Percentiles rank a stretch among this genome's conserved stretches.
phyloP scores from a whole-genome alignment of 2,329 filamentous ascomycete genomes.

The Stachybotrys elegans region DNA sequence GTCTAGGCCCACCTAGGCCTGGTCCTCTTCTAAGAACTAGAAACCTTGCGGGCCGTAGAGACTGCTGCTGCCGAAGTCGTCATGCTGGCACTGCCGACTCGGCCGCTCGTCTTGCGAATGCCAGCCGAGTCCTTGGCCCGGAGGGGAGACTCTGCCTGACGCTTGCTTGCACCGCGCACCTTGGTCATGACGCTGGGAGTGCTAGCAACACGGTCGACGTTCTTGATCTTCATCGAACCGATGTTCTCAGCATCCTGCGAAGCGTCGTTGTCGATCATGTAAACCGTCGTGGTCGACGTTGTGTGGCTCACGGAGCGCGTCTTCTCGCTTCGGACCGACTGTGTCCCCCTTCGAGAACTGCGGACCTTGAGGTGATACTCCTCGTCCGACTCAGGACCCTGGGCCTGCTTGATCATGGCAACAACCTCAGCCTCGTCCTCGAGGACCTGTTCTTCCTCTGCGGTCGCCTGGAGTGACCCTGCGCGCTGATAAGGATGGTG shows the following conservation, averaged over 20 bases:
- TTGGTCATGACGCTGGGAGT: constrained; percentile 57
- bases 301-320: constrained; percentile 71
- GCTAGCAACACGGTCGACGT: constrained; percentile 50
- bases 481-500: constrained; percentile 68
- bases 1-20: constrained; percentile 13
- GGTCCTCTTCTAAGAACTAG: constrained; percentile 31
- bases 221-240: constrained; percentile 54
- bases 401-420: constrained; percentile 56
- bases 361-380: constrained; percentile 74
- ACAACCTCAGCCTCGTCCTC: constrained; percentile 57
- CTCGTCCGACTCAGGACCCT: constrained; percentile 70
- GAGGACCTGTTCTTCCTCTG: constrained; percentile 47
- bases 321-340: constrained; percentile 56
- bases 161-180: constrained; percentile 55
- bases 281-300: constrained; percentile 66
- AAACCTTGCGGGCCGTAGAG: constrained; percentile 49
- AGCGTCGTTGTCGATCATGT: constrained; percentile 59
- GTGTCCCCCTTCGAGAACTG: constrained; percentile 59
- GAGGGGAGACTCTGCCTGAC: constrained; percentile 44
- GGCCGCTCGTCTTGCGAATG: constrained; percentile 62
- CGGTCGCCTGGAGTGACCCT: constrained; percentile 35
- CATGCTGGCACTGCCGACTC: constrained; percentile 53
- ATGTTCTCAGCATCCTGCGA: constrained; percentile 70
- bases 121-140: constrained; percentile 47
- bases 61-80: constrained; percentile 35